phyloP scores from a whole-genome alignment of 2,329 filamentous ascomycete genomes.

The Botrytis fragariae region DNA sequence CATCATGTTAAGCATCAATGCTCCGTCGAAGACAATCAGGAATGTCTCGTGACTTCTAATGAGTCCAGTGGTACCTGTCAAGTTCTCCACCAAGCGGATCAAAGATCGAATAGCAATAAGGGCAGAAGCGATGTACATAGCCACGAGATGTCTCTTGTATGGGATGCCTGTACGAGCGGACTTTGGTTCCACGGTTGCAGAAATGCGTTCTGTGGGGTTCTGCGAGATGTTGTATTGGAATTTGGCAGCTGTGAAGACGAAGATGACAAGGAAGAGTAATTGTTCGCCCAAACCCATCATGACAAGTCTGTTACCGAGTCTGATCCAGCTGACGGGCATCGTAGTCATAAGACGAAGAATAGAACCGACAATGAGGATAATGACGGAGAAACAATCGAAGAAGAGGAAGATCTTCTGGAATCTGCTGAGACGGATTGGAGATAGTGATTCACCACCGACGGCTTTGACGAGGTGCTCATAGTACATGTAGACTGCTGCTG shows the following conservation, averaged over 20 bases:
- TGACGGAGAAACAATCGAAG: slow-evolving; percentile 10
- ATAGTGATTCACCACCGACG: neutral
- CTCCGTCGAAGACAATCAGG: neutral
- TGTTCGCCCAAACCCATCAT: slow-evolving; percentile 13
- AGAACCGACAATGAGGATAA: slow-evolving; percentile 6
- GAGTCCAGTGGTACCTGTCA: neutral
- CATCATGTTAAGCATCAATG: slow-evolving; percentile 11
- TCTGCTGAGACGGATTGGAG: slow-evolving; percentile 3
- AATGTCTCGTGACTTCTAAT: neutral
- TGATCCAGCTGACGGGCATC: neutral
- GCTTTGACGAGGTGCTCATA: slow-evolving; percentile 11
- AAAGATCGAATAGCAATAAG: slow-evolving; percentile 5
- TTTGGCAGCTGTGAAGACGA: slow-evolving; percentile 10
- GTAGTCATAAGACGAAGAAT: slow-evolving; percentile 5
- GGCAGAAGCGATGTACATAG: slow-evolving; percentile 7
- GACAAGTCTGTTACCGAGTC: slow-evolving; percentile 13
- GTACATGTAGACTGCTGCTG: slow-evolving; percentile 14
- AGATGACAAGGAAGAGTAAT: slow-evolving; percentile 2
- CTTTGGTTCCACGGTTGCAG: neutral
- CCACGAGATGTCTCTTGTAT: neutral
- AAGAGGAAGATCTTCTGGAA: slow-evolving; percentile 14
- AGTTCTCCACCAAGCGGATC: slow-evolving; percentile 8
- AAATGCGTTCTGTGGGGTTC: neutral
- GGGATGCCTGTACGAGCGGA: neutral
- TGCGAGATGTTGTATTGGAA: slow-evolving; percentile 12